Percentiles rank a stretch among this genome's conserved stretches.
Conservation (phyloP, 2,329 filamentous ascomycete genomes). For the Aureobasidium subglaciale region DNA sequence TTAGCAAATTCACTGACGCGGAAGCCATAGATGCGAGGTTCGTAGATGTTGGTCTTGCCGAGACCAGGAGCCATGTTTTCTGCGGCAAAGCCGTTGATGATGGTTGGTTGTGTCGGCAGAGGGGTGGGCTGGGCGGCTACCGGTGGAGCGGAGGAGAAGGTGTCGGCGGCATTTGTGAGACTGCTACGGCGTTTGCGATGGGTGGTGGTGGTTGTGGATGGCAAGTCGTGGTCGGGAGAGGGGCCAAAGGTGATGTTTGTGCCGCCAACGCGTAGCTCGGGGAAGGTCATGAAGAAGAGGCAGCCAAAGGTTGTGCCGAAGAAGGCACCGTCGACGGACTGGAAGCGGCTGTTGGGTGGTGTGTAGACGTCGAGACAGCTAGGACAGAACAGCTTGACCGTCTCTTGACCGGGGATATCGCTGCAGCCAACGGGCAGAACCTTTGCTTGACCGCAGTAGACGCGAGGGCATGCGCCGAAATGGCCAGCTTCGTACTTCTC, state of each 20-base stretch:
- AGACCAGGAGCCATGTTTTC: slow-evolving; percentile 85
- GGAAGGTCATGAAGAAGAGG: slow-evolving; percentile 97
- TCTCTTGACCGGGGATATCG: slow-evolving; percentile 92
- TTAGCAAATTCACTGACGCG: slow-evolving; percentile 83
- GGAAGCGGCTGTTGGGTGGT: slow-evolving; percentile 92
- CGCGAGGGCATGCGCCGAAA: slow-evolving; percentile 92
- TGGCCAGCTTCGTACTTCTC: slow-evolving; percentile 98
- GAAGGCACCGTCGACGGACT: slow-evolving; percentile 95
- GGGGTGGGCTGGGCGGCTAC: slow-evolving; percentile 4
- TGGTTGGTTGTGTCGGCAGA: slow-evolving; percentile 41
- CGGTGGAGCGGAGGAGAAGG: slow-evolving; percentile 20
- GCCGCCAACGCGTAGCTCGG: slow-evolving; percentile 74
- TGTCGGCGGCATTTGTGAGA: slow-evolving; percentile 16
- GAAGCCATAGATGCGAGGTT: slow-evolving; percentile 95
- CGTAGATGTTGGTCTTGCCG: slow-evolving; percentile 76
- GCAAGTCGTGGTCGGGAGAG: slow-evolving; percentile 14
- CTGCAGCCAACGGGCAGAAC: slow-evolving; percentile 90
- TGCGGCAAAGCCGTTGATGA: slow-evolving; percentile 78
- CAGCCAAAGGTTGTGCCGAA: slow-evolving; percentile 96
- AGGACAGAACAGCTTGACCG: slow-evolving; percentile 96
- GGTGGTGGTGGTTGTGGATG: slow-evolving; percentile 8
- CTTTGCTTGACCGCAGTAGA: slow-evolving; percentile 81
- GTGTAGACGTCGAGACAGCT: slow-evolving; percentile 96
- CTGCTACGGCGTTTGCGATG: slow-evolving; percentile 16
- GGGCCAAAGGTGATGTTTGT: slow-evolving; percentile 16